Base-by-base conservation (phyloP, 495 filamentous ascomycete genomes). In the Podospora pseudocomata region DNA sequence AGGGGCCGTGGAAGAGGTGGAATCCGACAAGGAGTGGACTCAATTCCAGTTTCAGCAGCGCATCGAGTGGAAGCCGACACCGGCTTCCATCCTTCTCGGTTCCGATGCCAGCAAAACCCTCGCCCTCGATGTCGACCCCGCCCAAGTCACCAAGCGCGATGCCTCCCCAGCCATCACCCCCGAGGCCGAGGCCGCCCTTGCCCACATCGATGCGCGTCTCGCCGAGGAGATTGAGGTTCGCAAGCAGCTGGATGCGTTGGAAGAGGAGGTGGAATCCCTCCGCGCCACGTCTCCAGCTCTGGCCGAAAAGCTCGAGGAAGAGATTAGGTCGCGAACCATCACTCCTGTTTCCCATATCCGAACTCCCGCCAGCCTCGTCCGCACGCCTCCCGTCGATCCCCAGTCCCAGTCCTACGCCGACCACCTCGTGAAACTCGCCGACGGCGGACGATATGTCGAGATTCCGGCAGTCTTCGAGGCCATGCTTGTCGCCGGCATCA, bases 401-500 rank as follows among this genome's bases (percentile, higher is more conserved):
- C 87, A 91, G 65, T 86, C 89, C 0, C 86, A 88, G 70, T 80
- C 82, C 62, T 93, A 91, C 69, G 91, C 92, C 56, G 86, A 90
- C 23, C 88, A 91, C 58, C 86, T 99, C 26, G 85, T 86, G 63
- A 86, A 89, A 70, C 86, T 99, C 44, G 86, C 88, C 1, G 82
- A 87, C 28, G 76, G 82, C 63, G 82, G 86, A 15, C 88, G 89
- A 57, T 94, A 90, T 85, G 86, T 87, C 9, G 92, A 97, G 64
- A 94, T 99, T 56, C 92, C 93, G 5, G 89, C 89, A 58, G 88
- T 93, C 5, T 99, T 99, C 77, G 90, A 97, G 78, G 85, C 88
- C 9, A 89, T 97, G 85, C 86, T 97, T 39, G 83, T 84, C 55
- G 87, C 89, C 67, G 91, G 91, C 27, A 81, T 95, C 65, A 87